A percentile compares a stretch with the other conserved stretches of the same genome.
Evolutionary conservation across 805 yeast species (phyloP).

Genomic region (Nakazawaea wickerhamii): DNA sequence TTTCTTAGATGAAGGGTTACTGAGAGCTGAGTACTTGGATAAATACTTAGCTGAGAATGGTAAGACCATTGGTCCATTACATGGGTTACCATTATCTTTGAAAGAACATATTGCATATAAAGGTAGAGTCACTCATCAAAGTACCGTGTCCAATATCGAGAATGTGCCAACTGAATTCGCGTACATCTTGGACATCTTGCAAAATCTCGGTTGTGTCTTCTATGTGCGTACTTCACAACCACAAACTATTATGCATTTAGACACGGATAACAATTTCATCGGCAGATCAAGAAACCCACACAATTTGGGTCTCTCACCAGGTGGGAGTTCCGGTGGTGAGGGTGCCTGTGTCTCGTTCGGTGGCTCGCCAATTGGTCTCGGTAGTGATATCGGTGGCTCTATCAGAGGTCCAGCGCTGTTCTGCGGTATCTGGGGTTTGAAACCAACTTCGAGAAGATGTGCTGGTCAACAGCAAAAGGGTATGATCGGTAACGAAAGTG

Average conservation of each 20-base stretch:
- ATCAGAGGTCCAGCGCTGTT: conserved; percentile 66
- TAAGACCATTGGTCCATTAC: conserved; percentile 58
- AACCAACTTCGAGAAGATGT: conserved; percentile 52
- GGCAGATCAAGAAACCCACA: conserved; percentile 57
- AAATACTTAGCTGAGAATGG: conserved; percentile 42
- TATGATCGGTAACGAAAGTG: conserved; percentile 61
- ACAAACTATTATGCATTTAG: conserved; percentile 65
- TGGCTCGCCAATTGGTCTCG: conserved; percentile 59
- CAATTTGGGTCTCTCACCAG: conserved; percentile 54
- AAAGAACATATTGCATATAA: conserved; percentile 58
- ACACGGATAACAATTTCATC: conserved; percentile 52
- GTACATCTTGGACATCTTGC: conserved; percentile 40
- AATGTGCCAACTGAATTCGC: conserved; percentile 43
- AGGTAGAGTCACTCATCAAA: conserved; percentile 53
- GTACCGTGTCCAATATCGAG: conserved; percentile 48
- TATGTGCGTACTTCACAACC: conserved; percentile 66
- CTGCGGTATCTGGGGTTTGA: conserved; percentile 55
- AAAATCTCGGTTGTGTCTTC: conserved; percentile 53
- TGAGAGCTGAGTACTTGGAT: conserved; percentile 53
- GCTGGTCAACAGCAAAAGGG: conserved; percentile 43
- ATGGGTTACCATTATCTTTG: conserved; percentile 63
- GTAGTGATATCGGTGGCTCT: conserved; percentile 71
- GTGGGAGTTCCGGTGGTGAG: conserved; percentile 76
- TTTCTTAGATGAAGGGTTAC: conserved; percentile 57
- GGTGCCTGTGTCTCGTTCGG: conserved; percentile 56